Evolutionary conservation across 495 filamentous ascomycete species (phyloP).

Genomic region (Sphaerosporella brunnea): DNA sequence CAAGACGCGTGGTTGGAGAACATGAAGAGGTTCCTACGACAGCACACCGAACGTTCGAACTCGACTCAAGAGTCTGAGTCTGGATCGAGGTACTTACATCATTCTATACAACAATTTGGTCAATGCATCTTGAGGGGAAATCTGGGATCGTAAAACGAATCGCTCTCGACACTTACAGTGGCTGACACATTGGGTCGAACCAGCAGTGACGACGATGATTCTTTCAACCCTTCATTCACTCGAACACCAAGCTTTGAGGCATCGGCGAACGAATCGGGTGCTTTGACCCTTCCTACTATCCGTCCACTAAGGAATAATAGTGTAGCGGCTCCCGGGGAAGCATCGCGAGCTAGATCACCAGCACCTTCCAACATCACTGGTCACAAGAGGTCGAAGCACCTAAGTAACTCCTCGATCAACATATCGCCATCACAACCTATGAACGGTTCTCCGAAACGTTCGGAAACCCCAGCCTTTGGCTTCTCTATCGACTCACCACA

Average conservation of each 20-base stretch:
- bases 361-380: background rate
- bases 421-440: background rate
- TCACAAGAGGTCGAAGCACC: conserved; percentile 2
- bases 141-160: too few species aligned
- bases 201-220: conserved; percentile 30
- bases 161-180: too few species aligned
- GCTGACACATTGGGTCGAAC: too few species aligned
- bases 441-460: conserved; percentile 1
- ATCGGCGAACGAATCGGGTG: background rate
- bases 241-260: conserved; percentile 15
- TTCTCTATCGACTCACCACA: conserved; percentile 1
- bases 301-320: conserved; percentile 1
- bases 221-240: conserved; percentile 20
- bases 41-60: conserved; percentile 36
- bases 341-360: conserved; percentile 1
- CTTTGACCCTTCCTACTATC: background rate
- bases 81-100: conserved; percentile 37
- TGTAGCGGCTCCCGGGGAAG: background rate
- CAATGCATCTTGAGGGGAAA: too few species aligned
- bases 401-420: conserved; percentile 6
- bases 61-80: conserved; percentile 42
- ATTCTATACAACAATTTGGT: too few species aligned
- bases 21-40: conserved; percentile 62
- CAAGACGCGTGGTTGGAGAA: conserved; percentile 28
- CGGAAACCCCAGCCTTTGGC: background rate